Base-by-base conservation (phyloP, 768 basidiomycete species). In the Phaffia australis region DNA sequence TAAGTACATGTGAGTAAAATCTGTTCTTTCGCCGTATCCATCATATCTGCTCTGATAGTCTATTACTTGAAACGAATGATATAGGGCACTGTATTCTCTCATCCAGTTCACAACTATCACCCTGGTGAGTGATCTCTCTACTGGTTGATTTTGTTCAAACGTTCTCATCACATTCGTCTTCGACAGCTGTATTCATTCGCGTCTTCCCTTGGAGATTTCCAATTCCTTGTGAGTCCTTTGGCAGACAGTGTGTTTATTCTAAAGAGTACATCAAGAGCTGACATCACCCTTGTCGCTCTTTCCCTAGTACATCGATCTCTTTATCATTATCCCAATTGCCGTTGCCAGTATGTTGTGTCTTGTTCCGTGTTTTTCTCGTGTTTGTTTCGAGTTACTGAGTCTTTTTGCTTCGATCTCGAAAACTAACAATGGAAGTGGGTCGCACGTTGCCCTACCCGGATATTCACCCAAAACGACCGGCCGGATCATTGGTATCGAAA, bases 21-120 rank as follows among this genome's bases (percentile, higher is more conserved):
- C 4, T 42, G 35, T 9, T 14, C n/a, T 29, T 27, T 16, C 47
- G 32, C n/a, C 11, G 25, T 55, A 18, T 50, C 47, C 50, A 2
- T 57, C 56, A 7, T n/a, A 32, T 29, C 27, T 19, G 25, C 23
- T 8, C n/a, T 57, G 56, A 25, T 23, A 57, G 19, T 3, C 25
- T 6, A 19, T 57, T 14, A 27, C 27, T 18, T 29, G 56, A 11
- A 16, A 30, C 42, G n/a, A 56, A 48, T 70, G 14, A 56, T 21
- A 25, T 72, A 98, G 93, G 94, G 95, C 95, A 0, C 77, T 99
- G 54, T 99, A 98, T 77, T 99, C 95, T 16, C 81, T 99, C 71
- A 99, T 99, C 61, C 95, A 99, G 75, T 99, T 99, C 75, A 97
- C 93, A n/a, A 90, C 92, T 14, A 88, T 98, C 68, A 95, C 92